These are phyloP conservation scores for Vairimorpha necatrix DNA, from an alignment of 371 early-diverging fungal species.

Conservation along the genomic window DNA sequence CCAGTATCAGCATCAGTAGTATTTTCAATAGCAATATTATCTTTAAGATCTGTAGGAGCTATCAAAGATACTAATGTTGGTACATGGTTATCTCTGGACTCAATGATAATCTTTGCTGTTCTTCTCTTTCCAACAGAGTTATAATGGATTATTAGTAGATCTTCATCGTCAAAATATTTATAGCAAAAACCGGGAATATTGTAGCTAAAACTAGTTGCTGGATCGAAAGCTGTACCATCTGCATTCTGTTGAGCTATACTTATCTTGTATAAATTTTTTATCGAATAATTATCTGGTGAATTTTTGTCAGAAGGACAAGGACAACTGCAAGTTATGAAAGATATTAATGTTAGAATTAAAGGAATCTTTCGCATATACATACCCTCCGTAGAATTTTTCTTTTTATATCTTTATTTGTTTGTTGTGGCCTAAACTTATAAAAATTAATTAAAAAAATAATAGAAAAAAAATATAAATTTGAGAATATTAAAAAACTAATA, in stretches of 20 bases:
- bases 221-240: not conserved
- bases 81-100: not conserved
- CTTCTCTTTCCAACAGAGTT: not conserved
- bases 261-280: not conserved
- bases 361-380: not conserved
- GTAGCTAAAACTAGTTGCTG: not conserved
- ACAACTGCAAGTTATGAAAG: not conserved
- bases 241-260: not conserved
- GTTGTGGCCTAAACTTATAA: not conserved
- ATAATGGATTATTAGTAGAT: not conserved
- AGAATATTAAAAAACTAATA: no score
- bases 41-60: not conserved
- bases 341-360: not conserved
- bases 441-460: not conserved
- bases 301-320: not conserved
- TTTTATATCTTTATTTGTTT: constrained; percentile 22
- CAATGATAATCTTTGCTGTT: not conserved
- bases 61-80: not conserved
- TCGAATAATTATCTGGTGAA: not conserved
- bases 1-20: not conserved
- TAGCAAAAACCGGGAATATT: not conserved
- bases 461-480: not conserved
- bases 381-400: not conserved
- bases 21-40: not conserved
- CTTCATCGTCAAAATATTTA: not conserved